Evolutionary conservation across 306 rosid species (phyloP), one percentile per base, ranked within the genome.

Genomic region (Glycyrrhiza uralensis): DNA sequence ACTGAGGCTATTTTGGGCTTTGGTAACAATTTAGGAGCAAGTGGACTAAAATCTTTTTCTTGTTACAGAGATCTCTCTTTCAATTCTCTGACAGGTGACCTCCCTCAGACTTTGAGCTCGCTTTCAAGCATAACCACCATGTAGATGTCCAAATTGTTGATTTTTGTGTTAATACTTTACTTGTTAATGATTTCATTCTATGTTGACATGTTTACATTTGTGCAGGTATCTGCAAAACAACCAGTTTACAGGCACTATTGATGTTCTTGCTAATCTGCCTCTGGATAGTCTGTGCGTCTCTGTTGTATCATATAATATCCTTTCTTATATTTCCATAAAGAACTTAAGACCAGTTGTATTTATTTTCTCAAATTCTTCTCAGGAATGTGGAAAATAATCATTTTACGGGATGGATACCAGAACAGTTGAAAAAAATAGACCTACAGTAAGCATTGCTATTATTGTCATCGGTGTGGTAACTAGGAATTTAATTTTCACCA

Each of bases 391-490:
- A 88, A 72, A 91, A 88, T 86, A 95, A 95, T 78, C 80, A 41
- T 54, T 95, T 95, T 74, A 88, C 92, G 0, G 99, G 99, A 61
- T 95, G 96, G 97, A 69, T 95, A 76, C 99, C 99, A 0, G 88
- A 84, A 41, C 84, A 38, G 55, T 80, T 95, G 86, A 80, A 88
- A 79, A 75, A 73, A 76, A 91, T 89, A 58, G 83, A 91, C 74
- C 72, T 89, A 66, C 74, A 78, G 99, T 94, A 84, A 84, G 97
- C 66, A 41, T 64, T 76, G 72, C 71, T 33, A n/a, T 42, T 41
- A 58, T n/a, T n/a, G n/a, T 72, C 57, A 74, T 60, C 52, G 70
- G 60, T 42, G 61, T 70, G 78, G 18, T 6, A 13, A 64, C 69
- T 36, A 39, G 18, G n/a, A 46, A 61, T 54, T 49, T 28, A 42